Conservation (phyloP, 2,329 filamentous ascomycete species). For the Calonectria montana region DNA sequence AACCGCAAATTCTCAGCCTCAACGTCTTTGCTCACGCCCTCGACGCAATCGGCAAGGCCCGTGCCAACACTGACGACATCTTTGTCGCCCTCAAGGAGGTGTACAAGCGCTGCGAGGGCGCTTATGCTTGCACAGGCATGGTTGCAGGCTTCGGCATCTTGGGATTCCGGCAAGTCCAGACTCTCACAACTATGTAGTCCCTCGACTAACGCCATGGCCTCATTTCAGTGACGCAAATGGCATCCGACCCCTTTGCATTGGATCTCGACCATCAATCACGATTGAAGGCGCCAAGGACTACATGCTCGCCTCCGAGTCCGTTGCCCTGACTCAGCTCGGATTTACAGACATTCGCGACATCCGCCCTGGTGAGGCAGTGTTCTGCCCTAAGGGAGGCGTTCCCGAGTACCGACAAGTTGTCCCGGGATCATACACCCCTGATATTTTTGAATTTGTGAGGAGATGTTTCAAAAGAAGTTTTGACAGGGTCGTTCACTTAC, state of each 20-base stretch:
- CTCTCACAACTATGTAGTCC: slow-evolving; percentile 73
- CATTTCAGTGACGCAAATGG: slow-evolving; percentile 60
- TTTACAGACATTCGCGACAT: slow-evolving; percentile 83
- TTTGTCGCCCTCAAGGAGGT: slow-evolving; percentile 78
- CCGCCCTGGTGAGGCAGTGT: slow-evolving; percentile 85
- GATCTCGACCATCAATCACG: slow-evolving; percentile 75
- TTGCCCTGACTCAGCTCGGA: slow-evolving; percentile 84
- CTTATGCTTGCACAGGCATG: slow-evolving; percentile 85
- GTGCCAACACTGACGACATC: slow-evolving; percentile 82
- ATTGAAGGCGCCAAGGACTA: slow-evolving; percentile 78
- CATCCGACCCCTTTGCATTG: slow-evolving; percentile 85
- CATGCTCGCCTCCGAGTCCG: slow-evolving; percentile 91
- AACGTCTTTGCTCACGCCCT: slow-evolving; percentile 90
- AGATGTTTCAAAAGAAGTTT: too few relatives aligned
- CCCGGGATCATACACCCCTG: slow-evolving; percentile 78
- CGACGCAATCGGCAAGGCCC: slow-evolving; percentile 82
- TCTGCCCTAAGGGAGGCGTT: slow-evolving; percentile 80
- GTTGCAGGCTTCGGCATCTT: slow-evolving; percentile 84
- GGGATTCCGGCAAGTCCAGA: slow-evolving; percentile 68
- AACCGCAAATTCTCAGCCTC: slow-evolving; percentile 56
- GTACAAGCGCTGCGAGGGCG: slow-evolving; percentile 79
- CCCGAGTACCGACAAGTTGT: slow-evolving; percentile 83
- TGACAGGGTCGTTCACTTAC: neutral
- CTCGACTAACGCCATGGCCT: slow-evolving; percentile 61
- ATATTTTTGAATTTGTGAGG: slow-evolving; percentile 49